Base-by-base conservation (phyloP, 2,329 filamentous ascomycete species). In the Penicillium sp. region DNA sequence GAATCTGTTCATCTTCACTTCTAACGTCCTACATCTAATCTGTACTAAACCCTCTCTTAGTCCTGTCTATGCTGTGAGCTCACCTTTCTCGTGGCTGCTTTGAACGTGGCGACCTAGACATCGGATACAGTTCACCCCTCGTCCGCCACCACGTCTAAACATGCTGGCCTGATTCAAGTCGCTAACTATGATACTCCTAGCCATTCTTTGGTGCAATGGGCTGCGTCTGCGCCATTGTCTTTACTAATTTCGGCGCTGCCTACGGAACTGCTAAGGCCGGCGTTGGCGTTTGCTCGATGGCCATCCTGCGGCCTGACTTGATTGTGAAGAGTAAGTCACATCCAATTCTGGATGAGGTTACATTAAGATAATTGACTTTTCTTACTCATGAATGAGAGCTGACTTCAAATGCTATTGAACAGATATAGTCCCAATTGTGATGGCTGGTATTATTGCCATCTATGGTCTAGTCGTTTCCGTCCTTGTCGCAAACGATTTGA, bases 371-470 rank as follows among this genome's bases (percentile, higher is more conserved):
- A 27, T 27, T 27, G 6, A 27, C 26, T 27, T 27, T 27, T 9
- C 26, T 27, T 27, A 27, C 26, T 27, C 26, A 27, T 6, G 26
- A 27, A 27, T 27, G 26, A 9, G 26, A 27, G 26, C 26, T 27
- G 26, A 27, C 26, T 27, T 27, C 10, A 9, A 19, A 29, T 16
- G 26, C 45, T n/a, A 2, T 31, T 19, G 27, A n/a, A 21, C 67
- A 98, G 93, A 97, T 86, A 97, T 98, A 79, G 93, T 98, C 65
- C 95, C 95, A 77, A 93, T 98, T 80, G 96, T 99, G 87, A 99
- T 99, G 95, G 95, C 95, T 84, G 95, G 95, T 98, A 99, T 99
- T 81, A 98, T 99, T 81, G 95, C 91, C 90, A 98, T 99, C 79
- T 99, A 95, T 82, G 90, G 90, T 71, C 85, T 95, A 65, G 90